Evolutionary conservation across 345 rosid species (phyloP).

Genomic region (Linum trigynum): DNA sequence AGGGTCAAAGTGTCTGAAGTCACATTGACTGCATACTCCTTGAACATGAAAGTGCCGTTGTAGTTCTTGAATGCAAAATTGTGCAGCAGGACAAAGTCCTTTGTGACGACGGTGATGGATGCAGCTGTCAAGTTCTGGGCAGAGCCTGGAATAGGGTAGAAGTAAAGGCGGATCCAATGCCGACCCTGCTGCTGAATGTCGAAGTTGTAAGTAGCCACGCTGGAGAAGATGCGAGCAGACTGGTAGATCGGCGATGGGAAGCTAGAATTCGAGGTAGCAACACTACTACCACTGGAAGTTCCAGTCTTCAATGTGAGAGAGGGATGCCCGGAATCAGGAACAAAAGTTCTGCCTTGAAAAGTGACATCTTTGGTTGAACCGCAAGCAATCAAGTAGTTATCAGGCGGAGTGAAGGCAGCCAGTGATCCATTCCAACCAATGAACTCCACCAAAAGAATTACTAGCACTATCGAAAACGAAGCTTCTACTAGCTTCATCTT

Average conservation of each 20-base stretch:
- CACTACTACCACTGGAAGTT: constrained; percentile 20
- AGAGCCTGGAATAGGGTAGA: constrained; percentile 49
- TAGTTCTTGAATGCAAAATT: constrained; percentile 65
- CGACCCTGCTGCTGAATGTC: constrained; percentile 55
- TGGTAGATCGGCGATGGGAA: constrained; percentile 51
- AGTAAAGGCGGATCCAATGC: constrained; percentile 98
- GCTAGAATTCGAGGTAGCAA: constrained; percentile 40
- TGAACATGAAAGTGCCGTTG: constrained; percentile 55
- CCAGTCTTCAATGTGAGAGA: constrained; percentile 47
- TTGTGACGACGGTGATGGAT: constrained; percentile 52
- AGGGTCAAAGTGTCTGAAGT: constrained; percentile 56
- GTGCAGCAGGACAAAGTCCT: constrained; percentile 77
- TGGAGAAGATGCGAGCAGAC: constrained; percentile 73
- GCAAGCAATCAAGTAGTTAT: constrained; percentile 74
- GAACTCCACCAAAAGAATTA: constrained; percentile 33
- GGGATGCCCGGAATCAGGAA: constrained; percentile 62
- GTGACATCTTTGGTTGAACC: constrained; percentile 68
- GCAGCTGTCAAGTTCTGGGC: constrained; percentile 51
- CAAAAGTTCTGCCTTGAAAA: constrained; percentile 61
- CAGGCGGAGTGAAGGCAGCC: constrained; percentile 55
- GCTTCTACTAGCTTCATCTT: constrained; percentile 40
- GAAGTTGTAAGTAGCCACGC: constrained; percentile 61
- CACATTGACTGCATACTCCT: constrained; percentile 82
- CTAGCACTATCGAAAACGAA: constrained; percentile 24
- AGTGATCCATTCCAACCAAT: constrained; percentile 24